Evolutionary conservation across 2,329 filamentous ascomycete species (phyloP).

Genomic region (Colletotrichum euphorbiae): DNA sequence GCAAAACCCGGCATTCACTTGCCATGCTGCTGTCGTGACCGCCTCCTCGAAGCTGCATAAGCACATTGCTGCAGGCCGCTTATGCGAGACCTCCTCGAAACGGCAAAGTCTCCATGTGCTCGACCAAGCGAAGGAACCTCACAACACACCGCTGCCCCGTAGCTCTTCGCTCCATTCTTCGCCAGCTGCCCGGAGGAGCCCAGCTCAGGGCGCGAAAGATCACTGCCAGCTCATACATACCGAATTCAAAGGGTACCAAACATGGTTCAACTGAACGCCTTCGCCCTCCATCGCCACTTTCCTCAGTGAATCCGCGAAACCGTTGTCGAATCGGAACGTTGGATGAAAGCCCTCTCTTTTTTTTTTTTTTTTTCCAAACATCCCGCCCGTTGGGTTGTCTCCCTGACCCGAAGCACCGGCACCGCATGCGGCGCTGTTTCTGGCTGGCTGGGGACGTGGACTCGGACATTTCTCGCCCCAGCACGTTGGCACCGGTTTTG

Average conservation of each 20-base stretch:
- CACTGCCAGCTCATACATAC: too few species aligned
- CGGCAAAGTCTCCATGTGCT: conserved; percentile 16
- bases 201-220: too few species aligned
- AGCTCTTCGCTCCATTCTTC: background rate
- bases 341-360: too few species aligned
- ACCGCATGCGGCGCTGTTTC: conserved; percentile 13
- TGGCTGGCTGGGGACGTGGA: conserved; percentile 12
- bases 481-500: conserved; percentile 23
- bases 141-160: background rate
- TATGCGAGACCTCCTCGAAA: conserved; percentile 29
- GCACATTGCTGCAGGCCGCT: conserved; percentile 25
- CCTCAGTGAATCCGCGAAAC: too few species aligned
- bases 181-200: too few species aligned
- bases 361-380: too few species aligned
- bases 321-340: too few species aligned
- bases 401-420: background rate
- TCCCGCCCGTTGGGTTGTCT: too few species aligned
- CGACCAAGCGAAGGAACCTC: background rate
- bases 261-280: too few species aligned
- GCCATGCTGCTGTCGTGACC: conserved; percentile 5
- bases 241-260: too few species aligned
- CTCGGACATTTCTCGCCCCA: conserved; percentile 20
- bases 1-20: background rate
- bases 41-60: conserved; percentile 7
- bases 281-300: too few species aligned